Percentiles rank a stretch among this genome's conserved stretches.
phyloP scores from a whole-genome alignment of 2,329 filamentous ascomycete species.

The Epichloe festucae region DNA sequence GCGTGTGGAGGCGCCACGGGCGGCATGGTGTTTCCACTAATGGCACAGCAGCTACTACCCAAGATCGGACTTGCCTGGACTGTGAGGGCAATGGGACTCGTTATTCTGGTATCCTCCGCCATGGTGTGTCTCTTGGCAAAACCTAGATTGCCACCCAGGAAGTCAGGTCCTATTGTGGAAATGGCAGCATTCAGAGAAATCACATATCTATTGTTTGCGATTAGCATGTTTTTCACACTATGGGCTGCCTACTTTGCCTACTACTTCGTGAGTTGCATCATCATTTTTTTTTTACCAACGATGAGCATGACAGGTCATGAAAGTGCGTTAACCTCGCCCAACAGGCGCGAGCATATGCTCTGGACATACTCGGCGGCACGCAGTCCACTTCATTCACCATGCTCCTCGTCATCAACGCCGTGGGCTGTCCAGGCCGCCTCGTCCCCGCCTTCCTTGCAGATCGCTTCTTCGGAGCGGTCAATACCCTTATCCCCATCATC shows the following conservation, averaged over 20 bases:
- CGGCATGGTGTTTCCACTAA: slow-evolving; percentile 49
- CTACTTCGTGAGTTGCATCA: slow-evolving; percentile 25
- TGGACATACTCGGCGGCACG: slow-evolving; percentile 30
- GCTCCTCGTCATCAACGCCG: slow-evolving; percentile 45
- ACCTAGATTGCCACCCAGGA: slow-evolving; percentile 34
- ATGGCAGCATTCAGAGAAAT: slow-evolving; percentile 35
- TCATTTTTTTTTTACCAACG: no score
- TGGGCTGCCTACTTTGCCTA: slow-evolving; percentile 39
- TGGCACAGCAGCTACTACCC: slow-evolving; percentile 42
- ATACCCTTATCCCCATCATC: slow-evolving; percentile 38
- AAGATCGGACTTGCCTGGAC: slow-evolving; percentile 52
- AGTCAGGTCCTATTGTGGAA: slow-evolving; percentile 37
- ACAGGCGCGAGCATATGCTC: slow-evolving; percentile 26
- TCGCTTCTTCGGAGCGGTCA: slow-evolving; percentile 38
- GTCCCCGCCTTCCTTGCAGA: slow-evolving; percentile 44
- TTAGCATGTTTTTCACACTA: slow-evolving; percentile 26
- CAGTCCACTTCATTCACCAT: slow-evolving; percentile 42
- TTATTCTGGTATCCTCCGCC: slow-evolving; percentile 35
- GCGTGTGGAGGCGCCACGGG: slow-evolving; percentile 49
- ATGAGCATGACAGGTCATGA: no score
- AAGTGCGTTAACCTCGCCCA: no score
- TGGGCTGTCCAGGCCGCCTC: slow-evolving; percentile 42
- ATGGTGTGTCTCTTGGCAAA: slow-evolving; percentile 29
- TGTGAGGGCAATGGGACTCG: slow-evolving; percentile 46
- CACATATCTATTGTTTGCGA: slow-evolving; percentile 25